Evolutionary conservation across 192 early-diverging fungal genomes (phyloP), one percentile per base, ranked within the genome.

Genomic region (Coemansia sp.): DNA sequence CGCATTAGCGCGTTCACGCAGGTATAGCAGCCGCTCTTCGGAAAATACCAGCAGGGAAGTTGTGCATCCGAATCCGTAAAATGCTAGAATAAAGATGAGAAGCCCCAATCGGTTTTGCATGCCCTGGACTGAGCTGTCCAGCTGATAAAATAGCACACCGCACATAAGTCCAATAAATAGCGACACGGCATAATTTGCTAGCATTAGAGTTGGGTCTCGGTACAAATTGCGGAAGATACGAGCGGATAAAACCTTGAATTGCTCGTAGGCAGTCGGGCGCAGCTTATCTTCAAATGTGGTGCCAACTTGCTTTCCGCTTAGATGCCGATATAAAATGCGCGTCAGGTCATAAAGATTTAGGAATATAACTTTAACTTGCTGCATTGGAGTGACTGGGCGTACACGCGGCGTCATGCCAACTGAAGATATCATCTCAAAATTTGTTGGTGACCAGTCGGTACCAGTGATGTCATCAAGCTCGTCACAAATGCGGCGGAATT

Each of bases 1-100:
- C 1, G 86, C 85, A 48, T 82, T 73, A 15, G 86, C 85, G 0
- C 89, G 76, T 65, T 91, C 89, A 4, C 87, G 77, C 25, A 81
- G 45, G 41, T 86, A 82, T 6, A 85, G 68, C 32, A 70, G 62
- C 2, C 81, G 68, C 57, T 86, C 75, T 14, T 76, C 63, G 0
- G 78, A 71, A 56, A 83, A 83, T 8, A 75, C 67, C 15, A 79
- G 56, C 19, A 76, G 60, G 1, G 87, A 86, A 48, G 84, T 83
- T 10, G 86, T 77, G 41, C 72, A 75, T 12, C 82, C 79, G 66
- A 88, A 86, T 5, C 81, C 79, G 32, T 83, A 76, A 55, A 84
- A 83, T 12, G 84, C 75, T 3, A 80, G 69, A 3, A 83, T 58
- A 60, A 83, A 83, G 52, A 79, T 76, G 4, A 79, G 60, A 32